These are phyloP conservation scores for Mycena citricolor DNA, from an alignment of 1,284 basidiomycete species.

Conservation along the genomic window DNA sequence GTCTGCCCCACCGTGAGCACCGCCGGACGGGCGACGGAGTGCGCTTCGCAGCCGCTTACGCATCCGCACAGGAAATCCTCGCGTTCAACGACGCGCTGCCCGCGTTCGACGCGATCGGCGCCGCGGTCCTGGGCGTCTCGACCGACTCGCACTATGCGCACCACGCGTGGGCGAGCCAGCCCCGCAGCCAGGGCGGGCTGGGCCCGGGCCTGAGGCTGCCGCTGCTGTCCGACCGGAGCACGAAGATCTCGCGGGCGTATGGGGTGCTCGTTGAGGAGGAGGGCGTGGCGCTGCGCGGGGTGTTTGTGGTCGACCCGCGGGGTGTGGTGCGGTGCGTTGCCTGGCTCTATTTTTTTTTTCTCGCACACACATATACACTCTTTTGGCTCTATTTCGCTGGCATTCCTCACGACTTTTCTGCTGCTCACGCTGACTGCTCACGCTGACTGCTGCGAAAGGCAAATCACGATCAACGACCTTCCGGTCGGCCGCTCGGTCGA, in stretches of 20 bases:
- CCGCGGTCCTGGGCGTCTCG: constrained; percentile 75
- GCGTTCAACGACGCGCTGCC: constrained; percentile 86
- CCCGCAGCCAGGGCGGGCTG: constrained; percentile 82
- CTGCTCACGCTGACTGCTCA: too few relatives aligned
- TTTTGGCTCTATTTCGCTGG: too few relatives aligned
- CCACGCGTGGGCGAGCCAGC: constrained; percentile 81
- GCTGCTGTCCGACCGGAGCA: constrained; percentile 70
- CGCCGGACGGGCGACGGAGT: not conserved
- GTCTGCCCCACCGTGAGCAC: constrained; percentile 72
- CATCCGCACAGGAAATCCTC: constrained; percentile 65
- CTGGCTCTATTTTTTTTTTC: not conserved
- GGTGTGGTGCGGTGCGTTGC: constrained; percentile 64
- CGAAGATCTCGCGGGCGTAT: constrained; percentile 74
- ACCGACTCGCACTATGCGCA: constrained; percentile 90
- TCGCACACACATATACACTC: too few relatives aligned
- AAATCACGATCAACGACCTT: constrained; percentile 87
- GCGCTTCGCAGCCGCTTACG: not conserved
- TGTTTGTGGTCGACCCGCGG: constrained; percentile 90
- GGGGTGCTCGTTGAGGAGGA: constrained; percentile 84
- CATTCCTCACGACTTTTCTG: too few relatives aligned
- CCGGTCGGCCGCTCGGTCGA: constrained; percentile 90
- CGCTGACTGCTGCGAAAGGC: constrained; percentile 41
- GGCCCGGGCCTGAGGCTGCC: constrained; percentile 84
- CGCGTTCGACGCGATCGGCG: constrained; percentile 71
- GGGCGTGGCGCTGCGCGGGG: constrained; percentile 81